These are phyloP conservation scores for Physcomitrium patens DNA, from an alignment of 225 moss, liverwort and hornwort species.

Conservation along the genomic window DNA sequence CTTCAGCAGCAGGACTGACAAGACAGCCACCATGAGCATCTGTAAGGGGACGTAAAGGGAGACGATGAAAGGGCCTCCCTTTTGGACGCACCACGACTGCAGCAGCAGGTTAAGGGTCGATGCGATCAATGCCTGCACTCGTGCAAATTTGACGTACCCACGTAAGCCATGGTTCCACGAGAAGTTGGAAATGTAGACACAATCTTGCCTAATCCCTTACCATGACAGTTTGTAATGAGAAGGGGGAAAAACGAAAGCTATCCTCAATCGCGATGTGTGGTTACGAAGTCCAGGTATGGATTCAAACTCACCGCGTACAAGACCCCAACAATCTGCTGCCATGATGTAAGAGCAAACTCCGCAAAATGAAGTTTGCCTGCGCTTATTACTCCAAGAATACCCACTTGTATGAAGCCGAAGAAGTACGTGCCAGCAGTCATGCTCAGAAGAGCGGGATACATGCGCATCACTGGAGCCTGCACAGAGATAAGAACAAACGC, in stretches of 20 bases:
- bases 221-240: background rate
- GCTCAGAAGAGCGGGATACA: slow-evolving; percentile 53
- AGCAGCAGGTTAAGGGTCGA: slow-evolving; percentile 76
- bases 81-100: slow-evolving; percentile 87
- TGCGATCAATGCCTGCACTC: slow-evolving; percentile 81
- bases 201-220: background rate
- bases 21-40: slow-evolving; percentile 70
- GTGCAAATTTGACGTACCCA: background rate
- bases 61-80: slow-evolving; percentile 86
- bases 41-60: slow-evolving; percentile 82
- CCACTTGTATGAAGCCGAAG: slow-evolving; percentile 66
- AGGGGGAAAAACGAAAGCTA: background rate
- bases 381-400: slow-evolving; percentile 43
- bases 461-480: slow-evolving; percentile 58
- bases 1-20: slow-evolving; percentile 67
- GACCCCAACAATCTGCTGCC: slow-evolving; percentile 50
- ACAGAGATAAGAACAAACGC: background rate
- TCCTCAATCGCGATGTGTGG: too few relatives aligned
- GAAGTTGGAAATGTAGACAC: too few relatives aligned
- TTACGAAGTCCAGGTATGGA: too few relatives aligned
- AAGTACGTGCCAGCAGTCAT: slow-evolving; percentile 55
- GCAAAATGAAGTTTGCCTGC: slow-evolving; percentile 57
- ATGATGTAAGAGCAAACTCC: slow-evolving; percentile 44
- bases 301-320: slow-evolving; percentile 50
- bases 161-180: background rate